Base-by-base conservation (phyloP, 2,329 filamentous ascomycete species). In the Lachnellula suecica region DNA sequence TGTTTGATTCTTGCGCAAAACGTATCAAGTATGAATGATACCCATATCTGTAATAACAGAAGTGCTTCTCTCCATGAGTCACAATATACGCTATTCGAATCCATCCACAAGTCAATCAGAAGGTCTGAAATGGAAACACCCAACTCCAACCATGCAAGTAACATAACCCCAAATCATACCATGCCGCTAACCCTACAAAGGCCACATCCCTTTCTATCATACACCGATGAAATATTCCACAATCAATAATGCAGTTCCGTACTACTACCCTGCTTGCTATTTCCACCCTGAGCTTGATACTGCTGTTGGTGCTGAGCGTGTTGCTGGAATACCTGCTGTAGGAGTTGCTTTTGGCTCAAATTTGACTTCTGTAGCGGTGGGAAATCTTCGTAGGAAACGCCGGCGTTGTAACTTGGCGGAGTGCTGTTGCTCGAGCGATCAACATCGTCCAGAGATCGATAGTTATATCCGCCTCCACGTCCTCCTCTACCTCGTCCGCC, bases 381-480 rank as follows among this genome's bases (percentile, higher is more conserved):
- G 47, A 68, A 68, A 44, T 70, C 67, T 44, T 70, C 67, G 47
- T 70, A 68, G 1, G 65, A 57, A 13, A 68, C 64, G 8, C 60
- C 63, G 13, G 61, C 60, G 31, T 65, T 63, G 54, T 67, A 68
- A 6, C 50, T 50, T 35, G 63, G 58, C 2, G 59, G 54, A 4
- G 70, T 65, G 9, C 69, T 68, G 43, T 71, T 73, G 9, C 72
- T 73, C 25, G 70, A 71, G 31, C 77, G 75, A 44, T 72, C 65
- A 24, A 84, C 75, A 60, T 90, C 87, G 65, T 89, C 87, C 2
- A 89, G 74, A 2, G 85, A 89, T 52, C 79, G 78, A 66, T 90
- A 89, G 41, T 75, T 72, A 55, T 77, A 74, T 51, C 74, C 72
- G 23, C 76, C 76, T 23, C 74, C 70, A 13, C 40, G 40, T 5